A percentile compares a stretch with the other conserved stretches of the same genome.
Conservation (phyloP, 2,329 filamentous ascomycete species). For the Colletotrichum destructivum region DNA sequence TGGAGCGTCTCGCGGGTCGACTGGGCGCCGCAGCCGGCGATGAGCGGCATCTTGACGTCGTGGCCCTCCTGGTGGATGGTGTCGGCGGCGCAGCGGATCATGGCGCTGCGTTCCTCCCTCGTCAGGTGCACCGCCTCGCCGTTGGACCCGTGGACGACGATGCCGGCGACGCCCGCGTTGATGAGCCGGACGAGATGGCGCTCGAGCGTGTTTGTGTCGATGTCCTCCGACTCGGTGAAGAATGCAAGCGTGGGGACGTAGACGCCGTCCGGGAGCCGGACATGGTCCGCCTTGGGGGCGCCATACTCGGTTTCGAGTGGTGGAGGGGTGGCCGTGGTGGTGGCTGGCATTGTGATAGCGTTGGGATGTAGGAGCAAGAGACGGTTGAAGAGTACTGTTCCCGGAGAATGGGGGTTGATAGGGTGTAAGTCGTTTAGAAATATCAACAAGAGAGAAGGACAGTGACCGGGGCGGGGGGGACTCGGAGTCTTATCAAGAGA, state of each 20-base stretch:
- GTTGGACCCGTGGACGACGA: conserved; percentile 81
- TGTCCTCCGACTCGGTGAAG: conserved; percentile 53
- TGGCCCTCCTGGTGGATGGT: conserved; percentile 75
- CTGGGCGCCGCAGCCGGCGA: conserved; percentile 79
- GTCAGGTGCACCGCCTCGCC: conserved; percentile 82
- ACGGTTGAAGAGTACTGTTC: no score
- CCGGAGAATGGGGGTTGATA: neutral
- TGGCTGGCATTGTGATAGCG: conserved; percentile 15
- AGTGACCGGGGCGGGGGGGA: neutral
- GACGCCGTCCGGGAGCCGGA: conserved; percentile 48
- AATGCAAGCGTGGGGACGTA: conserved; percentile 57
- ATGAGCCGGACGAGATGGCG: conserved; percentile 55
- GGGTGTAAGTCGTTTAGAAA: neutral
- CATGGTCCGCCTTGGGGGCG: conserved; percentile 25
- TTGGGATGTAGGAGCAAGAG: neutral
- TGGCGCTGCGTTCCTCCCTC: conserved; percentile 76
- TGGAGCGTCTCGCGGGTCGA: conserved; percentile 78
- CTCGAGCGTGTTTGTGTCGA: conserved; percentile 52
- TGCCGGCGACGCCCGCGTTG: conserved; percentile 74
- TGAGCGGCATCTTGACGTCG: conserved; percentile 75
- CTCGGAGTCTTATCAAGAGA: neutral
- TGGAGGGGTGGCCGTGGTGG: conserved; percentile 3
- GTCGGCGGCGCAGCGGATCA: conserved; percentile 78
- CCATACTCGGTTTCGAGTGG: conserved; percentile 12
- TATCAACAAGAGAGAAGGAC: neutral